phyloP scores from a whole-genome alignment of 257 asterid genomes.

The Echium plantagineum region DNA sequence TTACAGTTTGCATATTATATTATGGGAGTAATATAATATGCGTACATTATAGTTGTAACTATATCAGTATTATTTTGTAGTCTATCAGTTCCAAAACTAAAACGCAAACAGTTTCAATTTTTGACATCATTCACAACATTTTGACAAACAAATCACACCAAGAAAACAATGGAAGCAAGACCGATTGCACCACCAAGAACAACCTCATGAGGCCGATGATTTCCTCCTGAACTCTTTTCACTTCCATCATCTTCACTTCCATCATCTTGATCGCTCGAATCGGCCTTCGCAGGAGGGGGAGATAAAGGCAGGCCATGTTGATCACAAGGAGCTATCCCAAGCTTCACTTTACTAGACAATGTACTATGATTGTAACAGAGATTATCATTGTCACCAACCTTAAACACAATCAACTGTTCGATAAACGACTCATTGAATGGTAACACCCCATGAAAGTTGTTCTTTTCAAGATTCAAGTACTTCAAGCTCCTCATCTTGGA shows the following conservation, averaged over 20 bases:
- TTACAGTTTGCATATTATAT: too few species aligned
- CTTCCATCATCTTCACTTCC: slow-evolving; percentile 17
- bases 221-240: slow-evolving; percentile 27
- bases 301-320: slow-evolving; percentile 72
- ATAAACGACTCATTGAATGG: slow-evolving; percentile 76
- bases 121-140: slow-evolving; percentile 56
- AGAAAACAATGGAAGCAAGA: slow-evolving; percentile 80
- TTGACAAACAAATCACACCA: slow-evolving; percentile 61
- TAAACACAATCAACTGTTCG: slow-evolving; percentile 43
- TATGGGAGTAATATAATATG: too few species aligned
- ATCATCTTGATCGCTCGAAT: slow-evolving; percentile 32
- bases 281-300: slow-evolving; percentile 65
- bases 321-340: slow-evolving; percentile 81
- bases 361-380: slow-evolving; percentile 67
- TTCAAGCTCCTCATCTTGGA: slow-evolving; percentile 52
- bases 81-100: too few species aligned
- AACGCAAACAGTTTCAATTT: too few species aligned
- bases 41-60: too few species aligned
- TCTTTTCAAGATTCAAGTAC: slow-evolving; percentile 62
- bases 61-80: too few species aligned
- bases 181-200: slow-evolving; percentile 88
- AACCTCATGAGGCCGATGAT: slow-evolving; percentile 69
- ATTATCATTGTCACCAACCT: slow-evolving; percentile 58
- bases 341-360: slow-evolving; percentile 54
- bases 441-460: slow-evolving; percentile 66